Evolutionary conservation across 2,329 filamentous ascomycete genomes (phyloP).

Genomic region (Epichloe hybrida): DNA sequence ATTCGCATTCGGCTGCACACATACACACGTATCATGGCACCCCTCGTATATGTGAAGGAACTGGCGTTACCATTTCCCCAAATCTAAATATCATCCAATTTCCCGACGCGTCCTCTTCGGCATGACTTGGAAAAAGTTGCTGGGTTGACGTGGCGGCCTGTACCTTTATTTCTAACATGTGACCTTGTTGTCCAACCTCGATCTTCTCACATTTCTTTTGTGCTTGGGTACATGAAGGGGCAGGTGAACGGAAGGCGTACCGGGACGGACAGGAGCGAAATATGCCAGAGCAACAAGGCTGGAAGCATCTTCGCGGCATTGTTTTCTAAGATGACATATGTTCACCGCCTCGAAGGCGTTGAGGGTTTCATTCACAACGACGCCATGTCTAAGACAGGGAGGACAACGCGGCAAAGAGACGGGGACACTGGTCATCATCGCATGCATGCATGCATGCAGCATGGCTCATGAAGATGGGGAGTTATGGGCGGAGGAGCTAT

Average conservation of each 20-base stretch:
- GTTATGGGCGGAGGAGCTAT: neutral
- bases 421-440: neutral
- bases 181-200: neutral
- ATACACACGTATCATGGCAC: neutral
- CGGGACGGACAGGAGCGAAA: neutral
- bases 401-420: neutral
- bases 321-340: neutral
- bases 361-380: neutral
- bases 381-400: neutral
- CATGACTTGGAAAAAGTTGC: neutral
- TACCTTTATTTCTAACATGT: neutral
- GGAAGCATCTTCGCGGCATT: neutral
- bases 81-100: neutral
- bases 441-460: neutral
- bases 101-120: neutral
- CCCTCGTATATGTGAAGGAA: neutral
- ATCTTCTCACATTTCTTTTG: conserved; percentile 2
- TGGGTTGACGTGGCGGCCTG: neutral
- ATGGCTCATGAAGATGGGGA: neutral
- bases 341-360: neutral
- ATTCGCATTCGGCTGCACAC: neutral
- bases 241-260: conserved; percentile 3
- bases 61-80: neutral
- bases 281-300: neutral
- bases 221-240: conserved; percentile 2